Conservation (phyloP, 495 filamentous ascomycete species). For the Lepraria neglecta region DNA sequence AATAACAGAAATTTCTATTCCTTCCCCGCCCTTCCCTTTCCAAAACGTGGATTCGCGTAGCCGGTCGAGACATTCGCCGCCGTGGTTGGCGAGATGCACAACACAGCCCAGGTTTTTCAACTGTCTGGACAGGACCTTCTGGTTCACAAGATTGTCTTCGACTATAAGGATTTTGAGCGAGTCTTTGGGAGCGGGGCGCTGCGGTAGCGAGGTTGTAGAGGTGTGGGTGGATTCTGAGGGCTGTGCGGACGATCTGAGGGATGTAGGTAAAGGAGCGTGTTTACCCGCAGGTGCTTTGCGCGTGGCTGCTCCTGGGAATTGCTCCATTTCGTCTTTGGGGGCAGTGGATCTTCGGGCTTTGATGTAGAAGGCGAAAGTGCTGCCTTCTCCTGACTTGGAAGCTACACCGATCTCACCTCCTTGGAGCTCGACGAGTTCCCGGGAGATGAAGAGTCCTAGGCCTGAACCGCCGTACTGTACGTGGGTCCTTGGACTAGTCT, state of each 20-base stretch:
- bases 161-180: conserved; percentile 57
- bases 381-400: conserved; percentile 63
- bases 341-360: conserved; percentile 46
- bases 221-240: neutral
- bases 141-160: conserved; percentile 77
- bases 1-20: conserved; percentile 52
- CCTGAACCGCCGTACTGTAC: conserved; percentile 78
- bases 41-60: conserved; percentile 35
- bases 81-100: conserved; percentile 66
- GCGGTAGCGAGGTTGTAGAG: neutral
- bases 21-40: conserved; percentile 21
- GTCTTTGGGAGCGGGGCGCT: conserved; percentile 11
- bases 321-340: conserved; percentile 30
- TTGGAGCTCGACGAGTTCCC: conserved; percentile 71
- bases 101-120: conserved; percentile 56
- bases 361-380: conserved; percentile 82
- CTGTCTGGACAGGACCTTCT: conserved; percentile 59
- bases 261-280: conserved; percentile 2
- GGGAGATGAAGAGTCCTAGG: conserved; percentile 74
- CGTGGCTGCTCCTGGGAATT: conserved; percentile 20
- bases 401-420: conserved; percentile 78
- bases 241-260: conserved; percentile 1
- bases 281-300: conserved; percentile 28
- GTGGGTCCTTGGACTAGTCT: conserved; percentile 71
- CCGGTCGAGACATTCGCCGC: conserved; percentile 62